Evolutionary conservation across 1,284 basidiomycete genomes (phyloP).

Genomic region (Pterulicium gracile): DNA sequence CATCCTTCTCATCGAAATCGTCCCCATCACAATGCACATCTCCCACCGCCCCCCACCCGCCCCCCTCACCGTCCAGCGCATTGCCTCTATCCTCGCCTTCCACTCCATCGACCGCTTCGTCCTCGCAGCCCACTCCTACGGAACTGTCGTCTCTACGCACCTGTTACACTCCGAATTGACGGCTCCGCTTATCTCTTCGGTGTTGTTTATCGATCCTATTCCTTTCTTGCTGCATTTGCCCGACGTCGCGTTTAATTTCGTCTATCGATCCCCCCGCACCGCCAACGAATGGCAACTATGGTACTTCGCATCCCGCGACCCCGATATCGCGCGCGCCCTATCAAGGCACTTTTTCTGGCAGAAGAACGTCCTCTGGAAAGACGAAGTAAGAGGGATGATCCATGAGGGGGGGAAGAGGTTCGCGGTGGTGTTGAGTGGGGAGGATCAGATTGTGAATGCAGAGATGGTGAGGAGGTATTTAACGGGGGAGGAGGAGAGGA

Average conservation of each 20-base stretch:
- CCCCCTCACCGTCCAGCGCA: constrained; percentile 23
- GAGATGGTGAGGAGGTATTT: constrained; percentile 39
- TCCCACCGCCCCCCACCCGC: constrained; percentile 28
- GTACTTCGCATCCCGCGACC: constrained; percentile 55
- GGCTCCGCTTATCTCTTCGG: constrained; percentile 21
- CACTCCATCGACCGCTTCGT: constrained; percentile 31
- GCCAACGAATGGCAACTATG: constrained; percentile 59
- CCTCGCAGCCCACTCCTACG: constrained; percentile 48
- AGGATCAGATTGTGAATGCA: constrained; percentile 49
- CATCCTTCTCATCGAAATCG: constrained; percentile 46
- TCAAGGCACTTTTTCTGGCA: constrained; percentile 55
- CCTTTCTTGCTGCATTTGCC: constrained; percentile 53
- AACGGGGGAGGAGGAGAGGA: constrained; percentile 26
- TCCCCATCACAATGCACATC: constrained; percentile 51
- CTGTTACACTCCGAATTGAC: constrained; percentile 24
- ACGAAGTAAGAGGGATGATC: constrained; percentile 28
- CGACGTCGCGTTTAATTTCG: constrained; percentile 50
- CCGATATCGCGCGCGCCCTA: constrained; percentile 48
- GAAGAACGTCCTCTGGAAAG: constrained; percentile 48
- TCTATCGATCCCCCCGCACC: constrained; percentile 40
- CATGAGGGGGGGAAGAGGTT: constrained; percentile 16
- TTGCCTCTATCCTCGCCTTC: constrained; percentile 30
- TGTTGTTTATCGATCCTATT: constrained; percentile 50
- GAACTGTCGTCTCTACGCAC: constrained; percentile 44
- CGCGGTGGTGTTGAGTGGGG: constrained; percentile 37